Percentiles rank a stretch among this genome's conserved stretches.
These are phyloP conservation scores for Thyridium curvatum DNA, from an alignment of 2,329 filamentous ascomycete genomes.

Conservation along the genomic window DNA sequence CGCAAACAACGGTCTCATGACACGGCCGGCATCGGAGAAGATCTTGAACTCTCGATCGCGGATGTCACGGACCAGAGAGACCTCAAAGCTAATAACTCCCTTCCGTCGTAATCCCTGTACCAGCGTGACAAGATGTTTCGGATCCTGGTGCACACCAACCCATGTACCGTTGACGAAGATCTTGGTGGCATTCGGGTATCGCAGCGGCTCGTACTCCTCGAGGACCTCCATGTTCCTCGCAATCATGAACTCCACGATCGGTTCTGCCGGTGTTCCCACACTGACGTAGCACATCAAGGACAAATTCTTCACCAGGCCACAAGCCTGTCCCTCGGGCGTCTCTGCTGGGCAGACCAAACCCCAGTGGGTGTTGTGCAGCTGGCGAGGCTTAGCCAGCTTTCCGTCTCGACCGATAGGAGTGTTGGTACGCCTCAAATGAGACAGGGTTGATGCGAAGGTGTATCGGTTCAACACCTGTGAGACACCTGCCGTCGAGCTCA, in stretches of 20 bases:
- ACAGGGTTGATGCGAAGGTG: constrained; percentile 92
- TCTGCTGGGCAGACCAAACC: constrained; percentile 95
- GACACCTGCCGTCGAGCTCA: constrained; percentile 90
- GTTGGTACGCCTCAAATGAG: constrained; percentile 94
- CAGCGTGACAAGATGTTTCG: constrained; percentile 73
- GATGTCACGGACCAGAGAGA: constrained; percentile 92
- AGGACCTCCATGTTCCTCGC: constrained; percentile 92
- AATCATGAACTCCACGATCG: constrained; percentile 92
- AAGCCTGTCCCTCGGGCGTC: constrained; percentile 96
- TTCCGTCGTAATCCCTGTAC: constrained; percentile 73
- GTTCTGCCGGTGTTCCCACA: constrained; percentile 84
- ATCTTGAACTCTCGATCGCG: constrained; percentile 97
- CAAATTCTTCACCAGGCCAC: constrained; percentile 95
- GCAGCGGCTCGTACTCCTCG: constrained; percentile 84
- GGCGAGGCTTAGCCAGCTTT: constrained; percentile 95
- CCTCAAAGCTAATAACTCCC: constrained; percentile 82
- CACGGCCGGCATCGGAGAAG: constrained; percentile 92
- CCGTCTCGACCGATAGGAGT: constrained; percentile 96
- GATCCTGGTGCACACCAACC: constrained; percentile 92
- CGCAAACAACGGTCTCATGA: constrained; percentile 89
- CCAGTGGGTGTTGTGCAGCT: constrained; percentile 98
- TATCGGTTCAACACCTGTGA: constrained; percentile 98
- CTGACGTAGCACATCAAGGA: constrained; percentile 98
- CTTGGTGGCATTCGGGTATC: constrained; percentile 90
- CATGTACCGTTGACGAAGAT: constrained; percentile 97